Conservation (phyloP, 2,329 filamentous ascomycete species). For the Aspergillus thermomutatus region DNA sequence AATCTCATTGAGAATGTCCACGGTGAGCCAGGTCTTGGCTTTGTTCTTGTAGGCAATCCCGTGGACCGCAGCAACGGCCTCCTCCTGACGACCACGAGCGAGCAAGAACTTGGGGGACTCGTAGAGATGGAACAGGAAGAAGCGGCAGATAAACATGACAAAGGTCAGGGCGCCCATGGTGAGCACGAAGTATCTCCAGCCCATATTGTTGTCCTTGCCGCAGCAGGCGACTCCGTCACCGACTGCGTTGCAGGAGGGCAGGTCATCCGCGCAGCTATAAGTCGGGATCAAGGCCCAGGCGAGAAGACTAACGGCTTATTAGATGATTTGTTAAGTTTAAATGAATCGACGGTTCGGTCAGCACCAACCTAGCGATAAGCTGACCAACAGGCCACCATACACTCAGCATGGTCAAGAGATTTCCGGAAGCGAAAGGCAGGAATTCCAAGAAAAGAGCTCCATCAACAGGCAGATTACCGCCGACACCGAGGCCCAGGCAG, state of each 20-base stretch:
- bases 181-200: conserved; percentile 72
- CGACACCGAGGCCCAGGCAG: conserved; percentile 64
- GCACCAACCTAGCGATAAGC: conserved; percentile 54
- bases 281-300: conserved; percentile 74
- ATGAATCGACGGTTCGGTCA: background rate
- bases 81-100: conserved; percentile 69
- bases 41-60: conserved; percentile 71
- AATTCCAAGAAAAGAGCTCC: conserved; percentile 82
- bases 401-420: conserved; percentile 73
- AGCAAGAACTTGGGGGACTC: conserved; percentile 85
- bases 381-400: conserved; percentile 87
- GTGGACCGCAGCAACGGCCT: conserved; percentile 77
- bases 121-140: conserved; percentile 75
- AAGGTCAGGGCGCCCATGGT: conserved; percentile 71
- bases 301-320: conserved; percentile 37
- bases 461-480: conserved; percentile 75
- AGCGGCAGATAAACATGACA: conserved; percentile 72
- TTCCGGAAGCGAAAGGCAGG: conserved; percentile 69
- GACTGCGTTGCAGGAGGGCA: conserved; percentile 29
- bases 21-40: conserved; percentile 70
- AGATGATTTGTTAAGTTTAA: background rate
- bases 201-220: conserved; percentile 56
- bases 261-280: conserved; percentile 51
- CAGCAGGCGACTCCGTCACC: conserved; percentile 37
- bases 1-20: conserved; percentile 60